A percentile compares a stretch with the other conserved stretches of the same genome.
These are phyloP conservation scores for Gossypium trilobum DNA, from an alignment of 441 rosid species.

Conservation along the genomic window DNA sequence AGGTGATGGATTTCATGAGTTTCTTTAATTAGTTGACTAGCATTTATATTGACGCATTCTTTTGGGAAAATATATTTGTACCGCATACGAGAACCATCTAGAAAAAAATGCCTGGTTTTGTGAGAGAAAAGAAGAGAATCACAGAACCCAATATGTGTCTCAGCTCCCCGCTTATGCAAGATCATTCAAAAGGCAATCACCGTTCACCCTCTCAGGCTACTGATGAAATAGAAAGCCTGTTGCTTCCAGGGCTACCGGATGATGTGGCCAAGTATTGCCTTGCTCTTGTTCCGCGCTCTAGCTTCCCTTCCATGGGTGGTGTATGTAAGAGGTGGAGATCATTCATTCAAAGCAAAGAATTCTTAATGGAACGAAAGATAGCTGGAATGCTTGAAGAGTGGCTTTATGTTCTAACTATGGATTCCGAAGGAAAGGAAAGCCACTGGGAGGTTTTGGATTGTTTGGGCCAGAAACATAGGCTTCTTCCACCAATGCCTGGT, in stretches of 20 bases:
- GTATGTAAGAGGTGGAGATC: slow-evolving; percentile 92
- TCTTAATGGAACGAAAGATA: slow-evolving; percentile 56
- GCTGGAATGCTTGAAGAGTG: slow-evolving; percentile 80
- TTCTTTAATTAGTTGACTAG: slow-evolving; percentile 33
- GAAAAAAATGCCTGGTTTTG: slow-evolving; percentile 47
- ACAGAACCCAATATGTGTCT: slow-evolving; percentile 34
- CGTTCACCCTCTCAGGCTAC: slow-evolving; percentile 26
- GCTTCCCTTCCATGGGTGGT: slow-evolving; percentile 70
- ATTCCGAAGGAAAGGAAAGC: slow-evolving; percentile 62
- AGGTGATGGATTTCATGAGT: slow-evolving; percentile 70
- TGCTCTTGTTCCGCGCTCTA: slow-evolving; percentile 73
- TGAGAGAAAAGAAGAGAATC: slow-evolving; percentile 50
- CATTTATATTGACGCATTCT: slow-evolving; percentile 20
- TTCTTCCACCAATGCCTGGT: slow-evolving; percentile 84
- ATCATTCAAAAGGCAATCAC: slow-evolving; percentile 31
- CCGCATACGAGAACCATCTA: slow-evolving; percentile 8
- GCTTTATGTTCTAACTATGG: slow-evolving; percentile 69
- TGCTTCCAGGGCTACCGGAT: slow-evolving; percentile 85
- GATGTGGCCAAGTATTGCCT: slow-evolving; percentile 76
- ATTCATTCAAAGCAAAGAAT: slow-evolving; percentile 71
- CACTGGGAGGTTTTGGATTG: slow-evolving; percentile 86
- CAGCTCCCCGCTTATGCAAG: slow-evolving; percentile 20
- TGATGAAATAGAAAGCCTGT: slow-evolving; percentile 34
- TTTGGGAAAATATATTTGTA: slow-evolving; percentile 28
- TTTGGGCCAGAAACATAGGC: slow-evolving; percentile 44